These are phyloP conservation scores for Alternaria sp. DNA, from an alignment of 2,329 filamentous ascomycete species.

Conservation along the genomic window DNA sequence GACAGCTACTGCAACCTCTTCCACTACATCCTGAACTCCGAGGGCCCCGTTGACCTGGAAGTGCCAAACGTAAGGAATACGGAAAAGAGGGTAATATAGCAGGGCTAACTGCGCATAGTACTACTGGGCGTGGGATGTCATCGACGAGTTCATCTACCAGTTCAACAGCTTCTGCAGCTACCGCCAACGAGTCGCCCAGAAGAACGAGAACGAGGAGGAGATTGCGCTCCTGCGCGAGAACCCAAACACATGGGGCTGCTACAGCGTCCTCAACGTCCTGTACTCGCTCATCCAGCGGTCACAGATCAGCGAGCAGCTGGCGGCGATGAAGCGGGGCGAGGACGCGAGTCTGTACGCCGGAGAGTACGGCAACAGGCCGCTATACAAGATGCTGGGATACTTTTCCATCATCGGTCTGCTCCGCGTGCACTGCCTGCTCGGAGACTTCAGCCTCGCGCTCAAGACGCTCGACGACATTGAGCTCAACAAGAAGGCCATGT, in stretches of 20 bases:
- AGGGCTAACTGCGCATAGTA: conserved; percentile 64
- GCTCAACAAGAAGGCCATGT: conserved; percentile 99
- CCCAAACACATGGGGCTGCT: conserved; percentile 99
- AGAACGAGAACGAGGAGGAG: conserved; percentile 87
- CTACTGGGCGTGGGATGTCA: conserved; percentile 99
- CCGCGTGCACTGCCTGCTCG: conserved; percentile 92
- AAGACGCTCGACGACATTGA: conserved; percentile 99
- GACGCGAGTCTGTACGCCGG: conserved; percentile 87
- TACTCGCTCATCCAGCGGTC: conserved; percentile 99
- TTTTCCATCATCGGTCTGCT: conserved; percentile 98
- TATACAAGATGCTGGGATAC: conserved; percentile 98
- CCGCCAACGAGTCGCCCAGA: conserved; percentile 86
- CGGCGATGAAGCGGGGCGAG: conserved; percentile 91
- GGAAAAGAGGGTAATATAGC: background rate
- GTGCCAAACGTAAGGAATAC: conserved; percentile 82
- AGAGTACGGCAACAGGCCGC: conserved; percentile 90
- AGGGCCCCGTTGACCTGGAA: conserved; percentile 97
- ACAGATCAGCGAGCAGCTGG: conserved; percentile 96
- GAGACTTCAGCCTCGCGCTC: conserved; percentile 96
- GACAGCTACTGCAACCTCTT: conserved; percentile 99
- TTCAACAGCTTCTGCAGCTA: conserved; percentile 99
- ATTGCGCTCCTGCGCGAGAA: conserved; percentile 90
- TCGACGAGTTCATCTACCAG: conserved; percentile 99
- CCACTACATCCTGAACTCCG: conserved; percentile 98
- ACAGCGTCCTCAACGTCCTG: conserved; percentile 97